Evolutionary conservation across 805 yeast genomes (phyloP), one percentile per base, ranked within the genome.

Genomic region (Hanseniaspora osmophila): DNA sequence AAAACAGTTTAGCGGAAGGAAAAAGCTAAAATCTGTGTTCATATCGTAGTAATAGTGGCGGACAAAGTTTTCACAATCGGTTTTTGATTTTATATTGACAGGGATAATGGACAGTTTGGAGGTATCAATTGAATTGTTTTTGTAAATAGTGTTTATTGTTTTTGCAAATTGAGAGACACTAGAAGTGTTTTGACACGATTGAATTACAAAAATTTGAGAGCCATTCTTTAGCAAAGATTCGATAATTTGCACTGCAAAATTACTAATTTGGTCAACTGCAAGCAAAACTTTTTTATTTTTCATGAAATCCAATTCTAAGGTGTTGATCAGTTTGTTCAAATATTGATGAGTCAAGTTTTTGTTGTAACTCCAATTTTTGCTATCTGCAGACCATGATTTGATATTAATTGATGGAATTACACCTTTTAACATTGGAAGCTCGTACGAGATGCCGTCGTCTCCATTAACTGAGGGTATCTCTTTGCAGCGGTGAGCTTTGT

Each of bases 151-250:
- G 10, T 35, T 17, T 10, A 35, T 10, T 6, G n/a, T 13, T 16
- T 35, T 16, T 13, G 38, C 38, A 35, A 35, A 35, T 13, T 13
- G 11, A n/a, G 38, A 35, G 11, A 35, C 16, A n/a, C 16, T 17
- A 5, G 38, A n/a, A 6, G 10, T 5, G 10, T 13, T 10, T n/a
- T 10, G 10, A n/a, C 38, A 35, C 4, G 38, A 13, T 35, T 35
- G 38, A 10, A 35, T 84, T 46, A 84, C 94, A 57, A 84, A 67
- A 52, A 84, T 92, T 62, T 78, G 80, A 44, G 94, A 92, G 64
- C 95, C 95, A 57, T 94, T 94, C 51, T 84, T 71, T 44, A 84
- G 70, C 57, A 84, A 70, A 48, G 94, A 94, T 65, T 80, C 84
- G 55, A 84, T 71, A 52, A 51, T 46, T 30, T 47, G 47, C 18